Evolutionary conservation across 2,329 filamentous ascomycete genomes (phyloP), one percentile per base, ranked within the genome.

Genomic region (Colletotrichum nymphaeae): DNA sequence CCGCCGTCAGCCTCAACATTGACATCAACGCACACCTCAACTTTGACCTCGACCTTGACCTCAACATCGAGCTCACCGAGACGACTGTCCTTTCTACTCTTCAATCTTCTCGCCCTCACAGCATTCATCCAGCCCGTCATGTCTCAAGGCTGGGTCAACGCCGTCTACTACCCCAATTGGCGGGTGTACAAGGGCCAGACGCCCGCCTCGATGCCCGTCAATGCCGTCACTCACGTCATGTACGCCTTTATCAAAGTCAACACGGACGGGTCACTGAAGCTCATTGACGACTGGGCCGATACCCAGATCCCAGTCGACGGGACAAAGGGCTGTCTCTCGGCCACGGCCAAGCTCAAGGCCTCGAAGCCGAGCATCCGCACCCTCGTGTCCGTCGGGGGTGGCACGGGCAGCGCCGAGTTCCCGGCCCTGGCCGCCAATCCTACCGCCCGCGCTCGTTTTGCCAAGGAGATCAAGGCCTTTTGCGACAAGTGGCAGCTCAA

Each of bases 111-210:
- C 26, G 12, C 24, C 3, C 14, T 65, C 28, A 46, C 56, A 12
- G 16, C n/a, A 16, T 53, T 70, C 26, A 35, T 64, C 32, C 42
- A 32, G 32, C 53, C 66, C 58, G 55, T 26, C 69, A 75, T 75
- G 74, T 72, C 69, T 30, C 63, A 72, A 9, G 63, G 69, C 24
- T 73, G 78, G 62, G 78, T 79, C 65, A 84, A 84, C 59, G 82
- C 82, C 16, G 82, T 91, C 1, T 93, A 93, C 81, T 93, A 92
- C 79, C 90, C 91, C 5, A 92, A 91, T 75, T 93, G 90, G 90
- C 84, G 87, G 69, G 86, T 91, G 69, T 92, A 92, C 81, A 86
- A 86, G 73, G 85, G 88, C 67, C 88, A 89, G 67, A 86, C 89
- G n/a, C 91, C 91, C 0, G 90, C 89, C 0, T 87, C 85, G 5